Percentiles rank a stretch among this genome's conserved stretches.
phyloP scores from a whole-genome alignment of 2,329 filamentous ascomycete genomes.

The Macrophomina phaseolina region DNA sequence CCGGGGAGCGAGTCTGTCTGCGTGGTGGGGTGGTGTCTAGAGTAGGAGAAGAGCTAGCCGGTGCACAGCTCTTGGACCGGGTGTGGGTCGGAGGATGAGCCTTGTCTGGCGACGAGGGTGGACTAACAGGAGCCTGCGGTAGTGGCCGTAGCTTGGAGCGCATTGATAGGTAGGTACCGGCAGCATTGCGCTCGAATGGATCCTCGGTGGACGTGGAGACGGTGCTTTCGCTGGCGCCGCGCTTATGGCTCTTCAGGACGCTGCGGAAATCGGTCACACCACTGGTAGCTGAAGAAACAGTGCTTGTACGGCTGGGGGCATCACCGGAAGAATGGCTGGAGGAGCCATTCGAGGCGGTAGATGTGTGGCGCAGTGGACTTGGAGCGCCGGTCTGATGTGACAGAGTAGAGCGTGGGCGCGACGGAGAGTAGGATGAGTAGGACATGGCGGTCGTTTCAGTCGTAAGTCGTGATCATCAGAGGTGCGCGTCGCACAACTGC shows the following conservation, averaged over 20 bases:
- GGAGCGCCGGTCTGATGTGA: constrained; percentile 49
- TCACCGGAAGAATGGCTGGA: constrained; percentile 46
- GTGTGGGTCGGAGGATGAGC: constrained; percentile 32
- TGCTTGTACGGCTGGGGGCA: constrained; percentile 66
- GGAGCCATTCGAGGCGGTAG: constrained; percentile 73
- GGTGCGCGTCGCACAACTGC: constrained; percentile 16
- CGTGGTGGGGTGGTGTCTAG: constrained; percentile 9
- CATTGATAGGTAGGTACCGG: constrained; percentile 71
- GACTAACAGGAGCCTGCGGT: constrained; percentile 36
- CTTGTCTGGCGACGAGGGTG: constrained; percentile 38
- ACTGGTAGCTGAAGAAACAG: constrained; percentile 74
- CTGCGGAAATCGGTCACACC: constrained; percentile 65
- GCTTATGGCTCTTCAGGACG: constrained; percentile 64
- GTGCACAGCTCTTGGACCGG: constrained; percentile 48
- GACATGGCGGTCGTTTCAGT: constrained; percentile 38
- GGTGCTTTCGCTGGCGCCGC: constrained; percentile 76
- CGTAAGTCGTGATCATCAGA: constrained; percentile 28
- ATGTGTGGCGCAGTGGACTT: constrained; percentile 64
- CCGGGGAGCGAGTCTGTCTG: constrained; percentile 1
- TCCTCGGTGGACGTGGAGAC: constrained; percentile 50
- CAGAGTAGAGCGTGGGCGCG: constrained; percentile 43
- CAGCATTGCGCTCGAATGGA: constrained; percentile 54
- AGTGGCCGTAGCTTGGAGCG: constrained; percentile 61
- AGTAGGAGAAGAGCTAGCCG: constrained; percentile 2
- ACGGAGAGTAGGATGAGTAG: constrained; percentile 41